A percentile compares a stretch with the other conserved stretches of the same genome.
phyloP scores from a whole-genome alignment of 345 rosid species.

The Moricandia arvensis region DNA sequence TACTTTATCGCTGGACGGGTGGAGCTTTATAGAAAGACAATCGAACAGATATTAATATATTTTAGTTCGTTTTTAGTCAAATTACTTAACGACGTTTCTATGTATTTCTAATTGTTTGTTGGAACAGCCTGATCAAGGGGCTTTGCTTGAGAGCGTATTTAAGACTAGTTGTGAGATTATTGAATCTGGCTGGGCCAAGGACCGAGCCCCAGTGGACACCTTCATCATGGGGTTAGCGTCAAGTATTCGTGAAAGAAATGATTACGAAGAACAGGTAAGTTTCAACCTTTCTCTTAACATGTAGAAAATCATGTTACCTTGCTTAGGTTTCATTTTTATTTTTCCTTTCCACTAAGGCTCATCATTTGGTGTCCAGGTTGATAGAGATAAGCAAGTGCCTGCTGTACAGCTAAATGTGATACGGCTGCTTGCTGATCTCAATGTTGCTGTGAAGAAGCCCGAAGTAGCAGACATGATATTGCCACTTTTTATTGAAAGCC shows the following conservation, averaged over 20 bases:
- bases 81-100: conserved; percentile 4
- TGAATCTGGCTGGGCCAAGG: conserved; percentile 92
- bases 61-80: not conserved
- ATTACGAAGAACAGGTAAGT: conserved; percentile 84
- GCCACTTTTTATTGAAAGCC: conserved; percentile 92
- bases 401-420: conserved; percentile 86
- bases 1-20: not conserved
- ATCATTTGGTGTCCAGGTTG: conserved; percentile 60
- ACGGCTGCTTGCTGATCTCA: conserved; percentile 88
- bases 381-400: conserved; percentile 78
- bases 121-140: conserved; percentile 83
- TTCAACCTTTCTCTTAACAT: conserved; percentile 2
- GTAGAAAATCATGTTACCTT: conserved; percentile 4
- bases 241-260: conserved; percentile 88
- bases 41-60: not conserved
- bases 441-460: conserved; percentile 83
- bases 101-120: conserved; percentile 22
- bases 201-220: conserved; percentile 94
- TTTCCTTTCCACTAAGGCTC: conserved; percentile 27
- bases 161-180: conserved; percentile 82
- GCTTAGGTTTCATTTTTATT: not conserved
- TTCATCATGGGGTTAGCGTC: conserved; percentile 88
- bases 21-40: too few species aligned
- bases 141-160: conserved; percentile 81
- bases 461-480: conserved; percentile 97